Conservation (phyloP, 306 rosid genomes). For the Rubus parviflorus region DNA sequence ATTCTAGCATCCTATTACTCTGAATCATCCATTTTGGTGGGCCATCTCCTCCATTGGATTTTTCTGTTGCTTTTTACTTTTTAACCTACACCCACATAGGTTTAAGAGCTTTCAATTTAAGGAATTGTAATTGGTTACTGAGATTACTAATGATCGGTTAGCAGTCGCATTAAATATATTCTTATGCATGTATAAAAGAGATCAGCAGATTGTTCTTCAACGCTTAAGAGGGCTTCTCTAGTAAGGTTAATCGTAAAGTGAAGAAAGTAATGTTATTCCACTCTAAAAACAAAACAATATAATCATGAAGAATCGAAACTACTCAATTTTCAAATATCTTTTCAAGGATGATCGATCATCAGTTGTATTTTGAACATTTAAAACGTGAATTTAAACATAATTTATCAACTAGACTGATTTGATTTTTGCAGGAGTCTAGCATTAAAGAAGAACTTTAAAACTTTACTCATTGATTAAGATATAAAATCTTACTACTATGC, state of each 20-base stretch:
- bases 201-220: not conserved
- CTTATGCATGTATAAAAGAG: not conserved
- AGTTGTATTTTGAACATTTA: too few relatives aligned
- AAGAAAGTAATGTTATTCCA: too few relatives aligned
- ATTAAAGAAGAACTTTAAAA: not conserved
- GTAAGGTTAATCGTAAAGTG: not conserved
- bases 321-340: too few relatives aligned
- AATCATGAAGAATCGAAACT: not conserved
- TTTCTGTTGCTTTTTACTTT: constrained; percentile 47
- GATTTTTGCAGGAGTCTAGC: not conserved
- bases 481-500: not conserved
- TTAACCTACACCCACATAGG: constrained; percentile 36
- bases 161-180: not conserved
- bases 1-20: constrained; percentile 55
- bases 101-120: constrained; percentile 32
- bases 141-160: not conserved
- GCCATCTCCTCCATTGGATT: constrained; percentile 46
- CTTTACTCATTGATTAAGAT: not conserved
- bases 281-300: too few relatives aligned
- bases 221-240: not conserved
- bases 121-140: not conserved
- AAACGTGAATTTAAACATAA: not conserved
- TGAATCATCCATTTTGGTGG: constrained; percentile 65
- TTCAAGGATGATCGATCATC: too few relatives aligned
- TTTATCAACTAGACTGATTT: not conserved